phyloP scores from a whole-genome alignment of 352 stramenopile genomes.

The Globisporangium acanthophoron region DNA sequence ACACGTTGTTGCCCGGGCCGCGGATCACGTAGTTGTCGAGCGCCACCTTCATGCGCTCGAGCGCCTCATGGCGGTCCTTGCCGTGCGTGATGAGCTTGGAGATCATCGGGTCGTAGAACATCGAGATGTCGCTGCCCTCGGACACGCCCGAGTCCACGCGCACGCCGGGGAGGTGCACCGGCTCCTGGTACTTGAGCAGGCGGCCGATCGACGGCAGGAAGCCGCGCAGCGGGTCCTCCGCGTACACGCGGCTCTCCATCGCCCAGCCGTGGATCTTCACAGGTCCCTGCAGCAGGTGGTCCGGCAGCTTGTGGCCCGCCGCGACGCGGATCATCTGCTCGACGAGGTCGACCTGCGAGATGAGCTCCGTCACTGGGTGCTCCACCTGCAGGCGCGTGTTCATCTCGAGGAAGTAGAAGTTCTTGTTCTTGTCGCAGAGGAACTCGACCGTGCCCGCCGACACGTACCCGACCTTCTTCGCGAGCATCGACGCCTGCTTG shows the following conservation, averaged over 20 bases:
- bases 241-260: constrained; percentile 95
- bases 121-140: constrained; percentile 90
- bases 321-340: constrained; percentile 95
- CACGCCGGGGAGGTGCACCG: constrained; percentile 58
- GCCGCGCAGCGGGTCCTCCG: constrained; percentile 92
- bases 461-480: constrained; percentile 91
- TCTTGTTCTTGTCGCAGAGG: constrained; percentile 93
- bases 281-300: constrained; percentile 61
- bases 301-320: constrained; percentile 86
- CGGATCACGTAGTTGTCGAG: constrained; percentile 95
- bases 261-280: constrained; percentile 68
- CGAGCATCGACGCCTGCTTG: constrained; percentile 89
- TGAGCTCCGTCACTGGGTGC: constrained; percentile 95
- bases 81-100: constrained; percentile 92
- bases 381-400: constrained; percentile 95
- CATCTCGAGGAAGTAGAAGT: constrained; percentile 99
- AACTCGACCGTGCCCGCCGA: constrained; percentile 97
- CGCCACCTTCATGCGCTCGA: constrained; percentile 83
- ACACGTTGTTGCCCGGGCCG: constrained; percentile 93
- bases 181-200: constrained; percentile 93
- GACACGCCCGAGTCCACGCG: constrained; percentile 91
- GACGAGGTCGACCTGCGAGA: constrained; percentile 93
- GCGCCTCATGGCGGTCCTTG: constrained; percentile 68
- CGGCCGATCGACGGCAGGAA: constrained; percentile 94
- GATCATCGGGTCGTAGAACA: constrained; percentile 97